Evolutionary conservation across 495 filamentous ascomycete species (phyloP).

Genomic region (Neurospora sp.): DNA sequence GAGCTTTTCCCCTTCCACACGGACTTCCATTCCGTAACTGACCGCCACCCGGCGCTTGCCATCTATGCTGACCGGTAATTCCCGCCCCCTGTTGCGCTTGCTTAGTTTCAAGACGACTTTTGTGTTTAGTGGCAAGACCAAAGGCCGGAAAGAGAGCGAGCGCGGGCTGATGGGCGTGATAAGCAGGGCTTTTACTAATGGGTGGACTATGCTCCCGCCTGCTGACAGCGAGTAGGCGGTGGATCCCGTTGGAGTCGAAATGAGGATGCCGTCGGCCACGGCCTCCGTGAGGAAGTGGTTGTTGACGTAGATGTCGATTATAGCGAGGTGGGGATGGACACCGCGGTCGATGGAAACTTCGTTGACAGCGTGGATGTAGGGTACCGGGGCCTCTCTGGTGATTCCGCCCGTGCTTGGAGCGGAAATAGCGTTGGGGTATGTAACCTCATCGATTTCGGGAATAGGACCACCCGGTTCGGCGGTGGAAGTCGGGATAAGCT

Average conservation of each 20-base stretch:
- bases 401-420: background rate
- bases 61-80: conserved; percentile 82
- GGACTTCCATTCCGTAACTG: conserved; percentile 74
- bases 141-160: conserved; percentile 80
- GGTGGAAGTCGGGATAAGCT: conserved; percentile 34
- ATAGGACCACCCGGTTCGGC: conserved; percentile 30
- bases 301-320: conserved; percentile 80
- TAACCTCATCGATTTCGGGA: conserved; percentile 5
- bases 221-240: conserved; percentile 90
- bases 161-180: conserved; percentile 92
- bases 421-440: background rate
- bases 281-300: conserved; percentile 81
- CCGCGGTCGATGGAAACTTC: conserved; percentile 91
- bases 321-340: conserved; percentile 75
- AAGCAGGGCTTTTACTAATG: conserved; percentile 74
- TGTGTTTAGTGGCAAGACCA: conserved; percentile 80
- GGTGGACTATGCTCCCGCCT: conserved; percentile 92
- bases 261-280: conserved; percentile 89
- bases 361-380: conserved; percentile 77
- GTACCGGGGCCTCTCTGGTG: conserved; percentile 8
- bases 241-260: conserved; percentile 86
- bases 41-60: conserved; percentile 67
- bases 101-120: conserved; percentile 77
- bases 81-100: conserved; percentile 71
- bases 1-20: conserved; percentile 73